Percentiles rank a stretch among this genome's conserved stretches.
These are phyloP conservation scores for Boehmeria nivea DNA, from an alignment of 306 rosid species.

Conservation along the genomic window DNA sequence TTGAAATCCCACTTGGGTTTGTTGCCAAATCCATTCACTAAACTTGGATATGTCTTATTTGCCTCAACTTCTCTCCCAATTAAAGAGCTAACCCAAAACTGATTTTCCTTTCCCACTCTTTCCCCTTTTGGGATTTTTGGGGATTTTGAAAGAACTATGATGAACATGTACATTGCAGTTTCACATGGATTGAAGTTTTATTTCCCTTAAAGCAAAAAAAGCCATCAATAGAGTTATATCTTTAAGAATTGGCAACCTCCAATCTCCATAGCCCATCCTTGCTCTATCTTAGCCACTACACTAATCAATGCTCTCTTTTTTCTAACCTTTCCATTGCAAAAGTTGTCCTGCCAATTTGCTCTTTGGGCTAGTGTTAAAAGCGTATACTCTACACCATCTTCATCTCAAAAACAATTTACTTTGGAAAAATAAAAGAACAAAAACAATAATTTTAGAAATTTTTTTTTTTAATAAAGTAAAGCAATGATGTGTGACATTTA, in stretches of 20 bases:
- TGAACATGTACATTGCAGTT: slow-evolving; percentile 15
- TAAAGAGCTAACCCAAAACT: no score
- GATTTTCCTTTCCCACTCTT: background rate
- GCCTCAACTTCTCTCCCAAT: background rate
- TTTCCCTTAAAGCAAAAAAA: slow-evolving; percentile 23
- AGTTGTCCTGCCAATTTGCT: background rate
- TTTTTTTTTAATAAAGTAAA: background rate
- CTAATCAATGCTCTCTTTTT: background rate
- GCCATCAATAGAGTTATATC: slow-evolving; percentile 34
- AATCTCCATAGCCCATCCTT: background rate
- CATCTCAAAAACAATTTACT: background rate
- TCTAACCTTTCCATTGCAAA: background rate
- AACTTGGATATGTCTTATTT: no score
- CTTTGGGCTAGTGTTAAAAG: background rate
- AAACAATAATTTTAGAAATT: no score
- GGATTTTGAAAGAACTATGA: background rate
- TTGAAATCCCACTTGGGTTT: no score
- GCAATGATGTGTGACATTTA: slow-evolving; percentile 1
- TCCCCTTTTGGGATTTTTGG: background rate
- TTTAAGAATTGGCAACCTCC: slow-evolving; percentile 55
- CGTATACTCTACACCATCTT: background rate
- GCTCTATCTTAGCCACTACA: background rate
- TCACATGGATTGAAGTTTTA: slow-evolving; percentile 40
- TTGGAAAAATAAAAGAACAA: no score
- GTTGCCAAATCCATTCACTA: no score